Base-by-base conservation (phyloP, 192 early-diverging fungal species). In the Entophlyctis luteolus region DNA sequence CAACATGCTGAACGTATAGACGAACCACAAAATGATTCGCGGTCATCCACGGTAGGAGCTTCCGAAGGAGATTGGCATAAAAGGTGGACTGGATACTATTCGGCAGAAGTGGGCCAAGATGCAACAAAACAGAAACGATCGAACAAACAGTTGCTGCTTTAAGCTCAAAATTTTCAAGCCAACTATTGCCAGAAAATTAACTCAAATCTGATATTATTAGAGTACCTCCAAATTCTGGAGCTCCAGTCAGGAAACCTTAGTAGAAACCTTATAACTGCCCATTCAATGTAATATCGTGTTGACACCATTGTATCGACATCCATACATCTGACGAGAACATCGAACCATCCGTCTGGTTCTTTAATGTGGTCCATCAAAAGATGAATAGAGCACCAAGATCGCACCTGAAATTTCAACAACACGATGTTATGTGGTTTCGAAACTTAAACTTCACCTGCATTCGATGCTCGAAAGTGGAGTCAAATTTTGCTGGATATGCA, bases 261-360 rank as follows among this genome's bases (percentile, higher is more conserved):
- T 1, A 67, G 16, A 3, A 76, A 27, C 8, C 74, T 65, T 18
- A 72, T 54, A 12, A 66, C 29, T 10, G 65, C 62, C 77, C 77
- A 79, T 45, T 86, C 84, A 22, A 82, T 68, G 47, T 79, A 82
- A 16, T 67, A 65, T 6, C 82, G 72, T 4, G 75, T 76, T 14
- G 81, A 78, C 1, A 65, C 49, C 25, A 81, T 32, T 3, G 55
- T 67, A 63, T 85, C 84, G 16, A 73, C 52, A 18, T 75, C 66
- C 37, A 84, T 47, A 16, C 63, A 4, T n/a, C 70, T 56, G 25
- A 78, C 27, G 10, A 85, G 28, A 23, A 31, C n/a, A 5, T 68
- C 66, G 12, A 75, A n/a, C 25, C 32, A 28, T 3, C 48, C 66
- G 2, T 42, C 46, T 2, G 32, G 35, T 2, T 77, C 47, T 16